These are phyloP conservation scores for Extremus antarcticus DNA, from an alignment of 495 filamentous ascomycete genomes.

Conservation along the genomic window DNA sequence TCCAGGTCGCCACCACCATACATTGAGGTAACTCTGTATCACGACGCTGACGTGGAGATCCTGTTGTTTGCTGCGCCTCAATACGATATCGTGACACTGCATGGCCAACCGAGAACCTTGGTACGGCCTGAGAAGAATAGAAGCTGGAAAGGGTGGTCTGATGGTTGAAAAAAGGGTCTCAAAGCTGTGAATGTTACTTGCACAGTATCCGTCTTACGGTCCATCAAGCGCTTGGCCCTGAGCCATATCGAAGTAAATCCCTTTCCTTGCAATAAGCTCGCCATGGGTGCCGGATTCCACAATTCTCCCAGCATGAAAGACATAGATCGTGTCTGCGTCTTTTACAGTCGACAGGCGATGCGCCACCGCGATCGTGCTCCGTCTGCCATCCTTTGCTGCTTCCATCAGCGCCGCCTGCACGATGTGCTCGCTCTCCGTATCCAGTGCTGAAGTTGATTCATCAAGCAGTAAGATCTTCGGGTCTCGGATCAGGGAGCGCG, in stretches of 20 bases:
- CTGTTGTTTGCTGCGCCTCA: no score
- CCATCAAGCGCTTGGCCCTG: conserved; percentile 15
- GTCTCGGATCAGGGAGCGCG: conserved; percentile 61
- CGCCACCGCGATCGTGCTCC: conserved; percentile 65
- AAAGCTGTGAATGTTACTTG: no score
- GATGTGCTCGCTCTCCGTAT: conserved; percentile 60
- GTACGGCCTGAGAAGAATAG: no score
- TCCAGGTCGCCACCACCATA: no score
- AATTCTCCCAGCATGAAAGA: conserved; percentile 35
- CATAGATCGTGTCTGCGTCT: conserved; percentile 44
- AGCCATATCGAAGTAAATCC: conserved; percentile 44
- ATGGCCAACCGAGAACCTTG: no score
- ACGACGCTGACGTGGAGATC: no score
- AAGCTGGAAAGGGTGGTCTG: no score
- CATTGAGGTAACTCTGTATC: no score
- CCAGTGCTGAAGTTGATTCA: conserved; percentile 67
- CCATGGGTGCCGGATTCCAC: conserved; percentile 43
- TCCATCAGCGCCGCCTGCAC: conserved; percentile 59
- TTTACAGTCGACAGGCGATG: conserved; percentile 46
- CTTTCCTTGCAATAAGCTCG: conserved; percentile 36
- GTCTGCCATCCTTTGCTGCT: conserved; percentile 42
- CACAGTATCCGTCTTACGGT: neutral
- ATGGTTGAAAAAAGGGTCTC: no score
- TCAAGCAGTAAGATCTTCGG: conserved; percentile 64
- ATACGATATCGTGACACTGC: no score